Evolutionary conservation across 257 asterid species (phyloP).

Genomic region (Solanum dulcamara): DNA sequence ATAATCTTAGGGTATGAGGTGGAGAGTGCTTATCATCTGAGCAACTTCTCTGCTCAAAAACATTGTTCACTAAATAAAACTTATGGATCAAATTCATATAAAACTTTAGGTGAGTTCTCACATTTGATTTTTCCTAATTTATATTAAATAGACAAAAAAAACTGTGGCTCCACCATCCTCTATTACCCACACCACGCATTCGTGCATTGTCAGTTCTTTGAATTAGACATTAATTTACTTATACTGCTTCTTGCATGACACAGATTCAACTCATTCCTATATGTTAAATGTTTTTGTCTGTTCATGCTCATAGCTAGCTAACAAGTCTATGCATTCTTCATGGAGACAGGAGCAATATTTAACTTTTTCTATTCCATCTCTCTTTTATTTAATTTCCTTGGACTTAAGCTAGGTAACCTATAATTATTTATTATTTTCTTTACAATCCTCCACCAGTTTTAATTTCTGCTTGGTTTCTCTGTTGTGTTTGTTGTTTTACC

Average conservation of each 20-base stretch:
- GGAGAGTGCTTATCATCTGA: too few species aligned
- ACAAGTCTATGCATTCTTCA: background rate
- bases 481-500: background rate
- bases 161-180: background rate
- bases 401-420: background rate
- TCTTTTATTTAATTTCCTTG: background rate
- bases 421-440: too few species aligned
- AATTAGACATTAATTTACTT: background rate
- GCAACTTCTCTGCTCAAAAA: too few species aligned
- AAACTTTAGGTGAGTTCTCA: background rate
- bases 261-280: background rate
- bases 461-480: background rate
- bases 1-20: too few species aligned
- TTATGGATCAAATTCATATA: background rate
- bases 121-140: background rate
- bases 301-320: background rate
- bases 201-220: background rate
- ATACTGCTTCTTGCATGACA: background rate
- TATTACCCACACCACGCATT: background rate
- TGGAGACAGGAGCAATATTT: background rate
- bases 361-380: background rate
- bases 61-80: background rate
- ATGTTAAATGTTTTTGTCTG: background rate
- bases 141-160: background rate
- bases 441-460: background rate